These are phyloP conservation scores for Cercophora samala DNA, from an alignment of 495 filamentous ascomycete species.

Conservation along the genomic window DNA sequence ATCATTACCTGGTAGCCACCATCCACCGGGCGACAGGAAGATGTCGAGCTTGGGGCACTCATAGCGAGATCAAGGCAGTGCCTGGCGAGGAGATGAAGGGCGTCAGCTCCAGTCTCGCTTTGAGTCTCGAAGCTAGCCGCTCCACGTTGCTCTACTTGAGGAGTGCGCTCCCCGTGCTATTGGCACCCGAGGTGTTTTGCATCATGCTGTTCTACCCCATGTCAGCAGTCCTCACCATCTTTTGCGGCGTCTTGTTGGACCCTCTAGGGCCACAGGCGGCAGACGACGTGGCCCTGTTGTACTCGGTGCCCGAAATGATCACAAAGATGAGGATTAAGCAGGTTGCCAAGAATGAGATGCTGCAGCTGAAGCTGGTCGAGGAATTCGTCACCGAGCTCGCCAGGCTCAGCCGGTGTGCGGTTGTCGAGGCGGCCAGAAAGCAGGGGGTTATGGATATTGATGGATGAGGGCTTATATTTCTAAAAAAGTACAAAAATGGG, in stretches of 20 bases:
- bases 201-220: slow-evolving; percentile 52
- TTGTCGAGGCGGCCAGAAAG: slow-evolving; percentile 14
- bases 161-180: slow-evolving; percentile 39
- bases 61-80: slow-evolving; percentile 1
- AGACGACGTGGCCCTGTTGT: slow-evolving; percentile 43
- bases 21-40: slow-evolving; percentile 52
- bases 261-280: slow-evolving; percentile 45
- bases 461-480: neutral
- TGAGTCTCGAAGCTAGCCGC: slow-evolving; percentile 53
- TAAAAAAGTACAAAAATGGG: too few species aligned
- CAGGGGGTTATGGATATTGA: neutral
- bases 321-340: slow-evolving; percentile 41
- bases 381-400: slow-evolving; percentile 49
- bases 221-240: slow-evolving; percentile 48
- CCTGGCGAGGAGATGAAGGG: slow-evolving; percentile 41
- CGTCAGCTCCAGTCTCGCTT: slow-evolving; percentile 46
- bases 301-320: slow-evolving; percentile 43
- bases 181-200: slow-evolving; percentile 46
- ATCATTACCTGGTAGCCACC: slow-evolving; percentile 50
- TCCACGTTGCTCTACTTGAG: slow-evolving; percentile 48
- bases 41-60: slow-evolving; percentile 35
- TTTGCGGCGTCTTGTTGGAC: slow-evolving; percentile 50
- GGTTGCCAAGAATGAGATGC: slow-evolving; percentile 41
- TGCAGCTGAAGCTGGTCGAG: slow-evolving; percentile 46
- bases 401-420: slow-evolving; percentile 28